phyloP scores from a whole-genome alignment of 257 asterid species.

The Schizonepeta tenuifolia region DNA sequence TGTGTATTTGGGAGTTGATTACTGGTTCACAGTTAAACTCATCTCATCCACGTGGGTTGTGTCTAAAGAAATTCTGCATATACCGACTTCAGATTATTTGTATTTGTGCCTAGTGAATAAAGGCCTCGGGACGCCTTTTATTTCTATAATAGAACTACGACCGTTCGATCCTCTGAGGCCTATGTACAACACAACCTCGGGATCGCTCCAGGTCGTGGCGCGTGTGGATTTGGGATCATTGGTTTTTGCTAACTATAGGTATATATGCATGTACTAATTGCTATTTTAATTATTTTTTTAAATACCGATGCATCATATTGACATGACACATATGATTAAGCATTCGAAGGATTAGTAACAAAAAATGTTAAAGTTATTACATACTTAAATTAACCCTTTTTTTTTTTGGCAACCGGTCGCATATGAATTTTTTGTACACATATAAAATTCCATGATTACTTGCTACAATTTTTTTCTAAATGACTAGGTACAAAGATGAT shows the following conservation, averaged over 20 bases:
- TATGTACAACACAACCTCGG: not conserved
- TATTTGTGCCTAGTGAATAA: constrained; percentile 43
- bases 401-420: too few relatives aligned
- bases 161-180: not conserved
- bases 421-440: too few relatives aligned
- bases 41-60: not conserved
- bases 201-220: constrained; percentile 13
- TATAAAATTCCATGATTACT: too few relatives aligned
- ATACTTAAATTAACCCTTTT: too few relatives aligned
- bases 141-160: not conserved
- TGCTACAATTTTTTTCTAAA: too few relatives aligned
- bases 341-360: too few relatives aligned
- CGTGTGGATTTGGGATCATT: constrained; percentile 24
- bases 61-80: constrained; percentile 37
- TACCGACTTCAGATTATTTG: constrained; percentile 36
- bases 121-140: constrained; percentile 37
- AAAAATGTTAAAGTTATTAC: too few relatives aligned
- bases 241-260: too few relatives aligned
- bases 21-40: constrained; percentile 30
- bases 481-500: constrained; percentile 34
- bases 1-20: constrained; percentile 44
- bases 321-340: too few relatives aligned
- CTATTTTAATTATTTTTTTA: too few relatives aligned
- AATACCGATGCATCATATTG: too few relatives aligned
- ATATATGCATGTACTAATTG: too few relatives aligned